These are phyloP conservation scores for Pseudozyma thailandica DNA, from an alignment of 1,284 basidiomycete species.

Conservation along the genomic window DNA sequence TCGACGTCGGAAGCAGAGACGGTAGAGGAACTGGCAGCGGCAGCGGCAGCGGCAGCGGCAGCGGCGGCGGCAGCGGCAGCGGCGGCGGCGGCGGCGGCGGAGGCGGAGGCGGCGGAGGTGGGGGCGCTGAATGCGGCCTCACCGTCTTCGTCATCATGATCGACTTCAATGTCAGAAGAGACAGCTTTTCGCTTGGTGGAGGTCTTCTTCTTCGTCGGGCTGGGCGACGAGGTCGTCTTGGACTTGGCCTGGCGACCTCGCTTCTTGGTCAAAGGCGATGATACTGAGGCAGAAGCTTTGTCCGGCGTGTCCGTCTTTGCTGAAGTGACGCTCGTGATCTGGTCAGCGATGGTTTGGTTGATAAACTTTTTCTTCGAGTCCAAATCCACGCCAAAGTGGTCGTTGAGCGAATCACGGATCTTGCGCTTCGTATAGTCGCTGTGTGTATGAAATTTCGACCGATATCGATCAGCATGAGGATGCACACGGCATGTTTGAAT, in stretches of 20 bases:
- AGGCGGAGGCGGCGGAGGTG: no score
- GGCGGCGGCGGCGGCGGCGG: no score
- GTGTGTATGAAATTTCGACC: no score
- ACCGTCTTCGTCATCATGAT: background rate
- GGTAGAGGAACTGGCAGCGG: no score
- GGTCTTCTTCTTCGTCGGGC: constrained; percentile 9
- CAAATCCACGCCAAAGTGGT: constrained; percentile 33
- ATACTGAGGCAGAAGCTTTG: constrained; percentile 6
- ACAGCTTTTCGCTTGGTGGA: constrained; percentile 13
- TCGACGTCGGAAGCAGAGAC: background rate
- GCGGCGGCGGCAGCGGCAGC: no score
- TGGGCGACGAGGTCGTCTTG: background rate
- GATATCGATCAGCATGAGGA: no score
- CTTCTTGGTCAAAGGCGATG: constrained; percentile 12
- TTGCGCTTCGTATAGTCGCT: constrained; percentile 27
- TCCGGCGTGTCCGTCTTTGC: background rate
- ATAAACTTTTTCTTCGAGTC: constrained; percentile 30
- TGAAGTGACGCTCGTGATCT: constrained; percentile 11
- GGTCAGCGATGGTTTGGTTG: constrained; percentile 6
- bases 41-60: background rate
- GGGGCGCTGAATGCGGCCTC: background rate
- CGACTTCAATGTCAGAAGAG: constrained; percentile 3
- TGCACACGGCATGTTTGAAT: no score
- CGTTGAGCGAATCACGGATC: constrained; percentile 22
- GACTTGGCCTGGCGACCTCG: background rate